Percentiles rank a stretch among this genome's conserved stretches.
phyloP scores from a whole-genome alignment of 345 rosid genomes.

The Salix dunnii region DNA sequence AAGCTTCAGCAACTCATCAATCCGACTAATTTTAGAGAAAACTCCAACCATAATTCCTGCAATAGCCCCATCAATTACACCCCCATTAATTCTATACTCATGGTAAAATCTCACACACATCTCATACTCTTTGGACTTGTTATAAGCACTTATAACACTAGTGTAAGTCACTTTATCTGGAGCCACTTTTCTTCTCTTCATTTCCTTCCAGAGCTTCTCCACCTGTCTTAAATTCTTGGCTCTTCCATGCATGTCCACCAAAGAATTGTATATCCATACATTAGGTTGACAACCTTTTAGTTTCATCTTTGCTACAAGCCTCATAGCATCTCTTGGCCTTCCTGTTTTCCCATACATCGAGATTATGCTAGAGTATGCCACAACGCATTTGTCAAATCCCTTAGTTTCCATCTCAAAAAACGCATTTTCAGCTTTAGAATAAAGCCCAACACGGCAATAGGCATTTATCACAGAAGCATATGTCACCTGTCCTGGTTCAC shows the following conservation, averaged over 20 bases:
- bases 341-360: constrained; percentile 74
- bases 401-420: constrained; percentile 65
- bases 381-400: constrained; percentile 71
- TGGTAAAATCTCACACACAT: constrained; percentile 49
- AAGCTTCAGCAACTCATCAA: constrained; percentile 68
- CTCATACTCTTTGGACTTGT: constrained; percentile 56
- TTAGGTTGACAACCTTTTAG: constrained; percentile 67
- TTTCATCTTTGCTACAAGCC: constrained; percentile 74
- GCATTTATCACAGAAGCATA: constrained; percentile 70
- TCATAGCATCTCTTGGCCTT: constrained; percentile 60
- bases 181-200: constrained; percentile 61
- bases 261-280: constrained; percentile 76
- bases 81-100: constrained; percentile 59
- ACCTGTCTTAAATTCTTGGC: constrained; percentile 60
- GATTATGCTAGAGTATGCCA: constrained; percentile 74
- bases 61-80: constrained; percentile 62
- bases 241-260: constrained; percentile 82
- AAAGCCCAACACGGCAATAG: constrained; percentile 51
- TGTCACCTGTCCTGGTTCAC: constrained; percentile 84
- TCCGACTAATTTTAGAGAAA: constrained; percentile 61
- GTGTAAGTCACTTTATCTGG: constrained; percentile 88
- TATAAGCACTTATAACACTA: constrained; percentile 62
- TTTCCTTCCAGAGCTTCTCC: constrained; percentile 81
- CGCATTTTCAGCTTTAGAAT: constrained; percentile 55
- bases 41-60: constrained; percentile 85